Evolutionary conservation across 495 filamentous ascomycete genomes (phyloP), one percentile per base, ranked within the genome.

Genomic region (Rhypophila decipiens): DNA sequence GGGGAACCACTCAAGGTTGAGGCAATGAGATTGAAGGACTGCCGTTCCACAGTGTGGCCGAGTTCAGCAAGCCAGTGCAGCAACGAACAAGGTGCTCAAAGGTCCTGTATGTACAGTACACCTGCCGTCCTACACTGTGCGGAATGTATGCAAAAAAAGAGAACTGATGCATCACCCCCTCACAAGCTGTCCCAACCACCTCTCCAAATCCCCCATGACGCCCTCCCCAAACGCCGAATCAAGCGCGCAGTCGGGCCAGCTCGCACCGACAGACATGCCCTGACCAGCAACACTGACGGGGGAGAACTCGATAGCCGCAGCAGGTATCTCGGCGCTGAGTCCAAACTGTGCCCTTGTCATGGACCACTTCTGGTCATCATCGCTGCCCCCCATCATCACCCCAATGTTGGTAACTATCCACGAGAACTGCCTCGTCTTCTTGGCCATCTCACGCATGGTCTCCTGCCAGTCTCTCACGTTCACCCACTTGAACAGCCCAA

Each of bases 261-360:
- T 42, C 4, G 39, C 39, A 20, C 17, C 9, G 21, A 42, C 9
- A 42, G 17, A 42, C 39, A 42, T 42, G 21, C 39, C 39, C 22
- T 22, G 39, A 21, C 39, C 39, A 22, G 22, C 39, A 15, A 42
- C 39, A 21, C 39, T 42, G 39, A 42, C 39, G 17, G 39, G 39
- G 39, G 39, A 42, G 39, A 42, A 42, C 39, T 42, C 39, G 39
- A 42, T 42, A 21, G 21, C 39, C 4, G 39, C 39, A 42, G 21
- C n/a, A 22, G 39, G 39, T 4, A 42, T 22, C 21, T 42, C 39
- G 22, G 15, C 21, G 39, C 39, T 24, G 39, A 42, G 10, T 15
- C 39, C 39, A 42, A 42, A 42, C 39, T 42, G 39, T 21, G 39
- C 39, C 24, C 39, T 15, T 4, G 17, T 22, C 17, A 42, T 42